A percentile compares a stretch with the other conserved stretches of the same genome.
phyloP scores from a whole-genome alignment of 371 early-diverging fungal genomes.

The Mucor ambiguus region DNA sequence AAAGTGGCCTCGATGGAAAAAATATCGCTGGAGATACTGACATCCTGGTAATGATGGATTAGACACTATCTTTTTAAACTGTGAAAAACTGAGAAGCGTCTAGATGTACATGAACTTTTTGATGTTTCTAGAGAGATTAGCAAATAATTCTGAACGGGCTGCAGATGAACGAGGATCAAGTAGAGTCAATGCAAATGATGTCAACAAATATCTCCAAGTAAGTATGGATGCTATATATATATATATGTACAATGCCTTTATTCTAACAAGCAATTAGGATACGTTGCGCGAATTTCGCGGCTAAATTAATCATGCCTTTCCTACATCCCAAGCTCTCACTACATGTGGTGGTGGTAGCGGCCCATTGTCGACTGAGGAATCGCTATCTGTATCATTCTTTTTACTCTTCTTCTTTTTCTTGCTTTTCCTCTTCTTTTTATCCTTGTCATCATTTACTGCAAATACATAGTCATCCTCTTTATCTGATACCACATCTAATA shows the following conservation, averaged over 20 bases:
- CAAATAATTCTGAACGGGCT: background rate
- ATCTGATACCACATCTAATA: constrained; percentile 60
- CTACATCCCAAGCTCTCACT: constrained; percentile 14
- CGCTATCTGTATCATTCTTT: constrained; percentile 17
- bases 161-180: background rate
- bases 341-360: background rate
- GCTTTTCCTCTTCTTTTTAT: constrained; percentile 23
- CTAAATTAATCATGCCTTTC: constrained; percentile 4
- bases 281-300: constrained; percentile 14
- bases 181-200: background rate
- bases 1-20: background rate
- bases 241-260: background rate
- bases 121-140: constrained; percentile 14
- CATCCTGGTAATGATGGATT: background rate
- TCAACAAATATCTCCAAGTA: constrained; percentile 12
- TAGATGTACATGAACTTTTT: constrained; percentile 2
- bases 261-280: background rate
- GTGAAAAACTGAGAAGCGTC: background rate
- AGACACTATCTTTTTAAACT: background rate
- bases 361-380: background rate
- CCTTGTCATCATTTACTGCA: constrained; percentile 19
- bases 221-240: background rate
- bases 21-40: background rate
- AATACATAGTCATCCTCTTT: constrained; percentile 42
- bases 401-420: constrained; percentile 26